phyloP scores from a whole-genome alignment of 1,139 yeast species.

The Sugiyamaella sp. region DNA sequence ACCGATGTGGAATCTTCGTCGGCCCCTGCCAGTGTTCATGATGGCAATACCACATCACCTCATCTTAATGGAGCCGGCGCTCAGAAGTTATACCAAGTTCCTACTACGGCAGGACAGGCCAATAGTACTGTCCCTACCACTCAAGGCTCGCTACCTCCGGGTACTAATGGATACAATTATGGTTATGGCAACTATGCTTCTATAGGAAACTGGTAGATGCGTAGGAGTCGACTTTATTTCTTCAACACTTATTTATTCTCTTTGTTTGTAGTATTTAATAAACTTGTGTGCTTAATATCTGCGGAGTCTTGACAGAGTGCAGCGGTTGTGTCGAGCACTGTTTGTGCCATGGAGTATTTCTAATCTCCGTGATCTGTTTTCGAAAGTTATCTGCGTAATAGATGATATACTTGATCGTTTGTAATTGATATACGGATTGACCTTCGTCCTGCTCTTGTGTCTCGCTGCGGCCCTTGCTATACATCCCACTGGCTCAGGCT shows the following conservation, averaged over 20 bases:
- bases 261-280: constrained; percentile 8
- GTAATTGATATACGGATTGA: no score
- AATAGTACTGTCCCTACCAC: constrained; percentile 23
- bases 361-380: no score
- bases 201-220: constrained; percentile 15
- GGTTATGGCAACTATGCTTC: constrained; percentile 17
- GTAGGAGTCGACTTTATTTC: background rate
- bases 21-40: background rate
- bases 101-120: constrained; percentile 12
- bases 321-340: background rate
- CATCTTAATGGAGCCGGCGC: constrained; percentile 7
- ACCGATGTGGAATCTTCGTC: constrained; percentile 9
- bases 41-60: constrained; percentile 1
- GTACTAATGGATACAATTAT: constrained; percentile 12
- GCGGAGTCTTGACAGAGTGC: background rate
- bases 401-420: no score
- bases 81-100: constrained; percentile 14
- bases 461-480: no score
- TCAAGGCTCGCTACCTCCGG: constrained; percentile 19
- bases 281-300: constrained; percentile 9
- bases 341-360: constrained; percentile 4
- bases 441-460: no score
- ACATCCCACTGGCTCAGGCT: no score
- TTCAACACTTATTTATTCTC: constrained; percentile 2
- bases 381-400: no score